Base-by-base conservation (phyloP, 2,329 filamentous ascomycete species). In the Coleophoma eucalyptorum region DNA sequence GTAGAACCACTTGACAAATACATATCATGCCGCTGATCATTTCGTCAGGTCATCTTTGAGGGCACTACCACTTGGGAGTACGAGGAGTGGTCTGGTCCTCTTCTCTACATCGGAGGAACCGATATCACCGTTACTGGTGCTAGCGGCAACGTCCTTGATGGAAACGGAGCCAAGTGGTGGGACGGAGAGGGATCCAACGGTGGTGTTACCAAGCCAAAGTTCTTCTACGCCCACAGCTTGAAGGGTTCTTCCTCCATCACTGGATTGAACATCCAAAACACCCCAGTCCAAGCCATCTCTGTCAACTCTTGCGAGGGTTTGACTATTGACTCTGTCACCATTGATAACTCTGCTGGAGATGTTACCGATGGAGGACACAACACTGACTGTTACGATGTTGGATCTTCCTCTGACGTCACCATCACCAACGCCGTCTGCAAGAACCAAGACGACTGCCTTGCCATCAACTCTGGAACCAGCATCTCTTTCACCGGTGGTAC, bases 51-150 rank as follows among this genome's bases (percentile, higher is more conserved):
- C 55, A 79, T 78, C 58, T 88, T 88, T 67, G 66, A 80, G 51
- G 86, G 85, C 41, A 79, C 73, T 13, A 88, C 84, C n/a, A 81
- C 78, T 49, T 89, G 84, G 61, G 84, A 74, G 18, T 87, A 86
- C 69, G 71, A 80, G 55, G 78, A 84, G 60, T 88, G 84, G 84
- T 64, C 65, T 1, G 84, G 85, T 0, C 84, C 84, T 42, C 72
- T 89, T 13, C 74, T 89, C 58, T 75, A 58, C 11, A 51, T 65
- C 31, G 61, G 58, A 11, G 62, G 61, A 5, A 12, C 32, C 4
- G 50, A 55, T 19, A 62, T 65, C 21, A 44, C 35, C 31, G 55
- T 63, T 4, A 55, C 47, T n/a, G 62, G 62, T 19, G 58, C 60
- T 2, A 20, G 50, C 1, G 62, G 60, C 6, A 49, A 51, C 53